Percentiles rank a stretch among this genome's conserved stretches.
phyloP scores from a whole-genome alignment of 306 rosid species.

The Dryas alaskensis region DNA sequence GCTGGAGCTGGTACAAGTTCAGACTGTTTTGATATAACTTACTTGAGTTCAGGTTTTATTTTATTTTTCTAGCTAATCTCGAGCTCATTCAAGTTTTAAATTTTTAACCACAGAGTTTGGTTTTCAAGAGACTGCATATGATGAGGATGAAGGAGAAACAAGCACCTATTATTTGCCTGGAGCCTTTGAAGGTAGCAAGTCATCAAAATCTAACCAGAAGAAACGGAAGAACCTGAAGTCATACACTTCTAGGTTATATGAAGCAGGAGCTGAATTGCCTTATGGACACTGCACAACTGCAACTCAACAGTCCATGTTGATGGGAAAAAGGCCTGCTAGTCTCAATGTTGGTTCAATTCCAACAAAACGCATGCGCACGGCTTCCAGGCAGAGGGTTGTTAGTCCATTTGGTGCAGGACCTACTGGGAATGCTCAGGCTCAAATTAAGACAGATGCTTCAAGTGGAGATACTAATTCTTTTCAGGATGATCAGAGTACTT shows the following conservation, averaged over 20 bases:
- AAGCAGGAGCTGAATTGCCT: conserved; percentile 63
- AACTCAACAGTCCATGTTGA: conserved; percentile 50
- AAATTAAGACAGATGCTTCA: conserved; percentile 86
- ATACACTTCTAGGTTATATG: conserved; percentile 51
- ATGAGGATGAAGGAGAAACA: conserved; percentile 87
- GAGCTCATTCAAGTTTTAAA: conserved; percentile 24
- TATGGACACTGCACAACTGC: conserved; percentile 56
- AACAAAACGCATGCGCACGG: conserved; percentile 86
- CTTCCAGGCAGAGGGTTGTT: conserved; percentile 80
- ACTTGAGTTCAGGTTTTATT: conserved; percentile 19
- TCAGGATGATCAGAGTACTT: conserved; percentile 93
- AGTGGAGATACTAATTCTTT: conserved; percentile 97
- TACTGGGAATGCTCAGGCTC: conserved; percentile 58
- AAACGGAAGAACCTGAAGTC: conserved; percentile 53
- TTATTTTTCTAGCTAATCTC: conserved; percentile 13
- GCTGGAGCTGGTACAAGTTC: conserved; percentile 59
- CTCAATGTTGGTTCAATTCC: conserved; percentile 77
- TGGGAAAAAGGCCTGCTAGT: conserved; percentile 73
- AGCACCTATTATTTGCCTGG: conserved; percentile 56
- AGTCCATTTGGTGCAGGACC: conserved; percentile 66
- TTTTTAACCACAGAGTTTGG: conserved; percentile 45
- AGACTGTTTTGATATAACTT: conserved; percentile 17
- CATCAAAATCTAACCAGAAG: conserved; percentile 56
- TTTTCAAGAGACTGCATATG: conserved; percentile 58
- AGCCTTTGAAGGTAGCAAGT: conserved; percentile 55